Evolutionary conservation across 257 asterid genomes (phyloP).

Genomic region (Ilex asprella): DNA sequence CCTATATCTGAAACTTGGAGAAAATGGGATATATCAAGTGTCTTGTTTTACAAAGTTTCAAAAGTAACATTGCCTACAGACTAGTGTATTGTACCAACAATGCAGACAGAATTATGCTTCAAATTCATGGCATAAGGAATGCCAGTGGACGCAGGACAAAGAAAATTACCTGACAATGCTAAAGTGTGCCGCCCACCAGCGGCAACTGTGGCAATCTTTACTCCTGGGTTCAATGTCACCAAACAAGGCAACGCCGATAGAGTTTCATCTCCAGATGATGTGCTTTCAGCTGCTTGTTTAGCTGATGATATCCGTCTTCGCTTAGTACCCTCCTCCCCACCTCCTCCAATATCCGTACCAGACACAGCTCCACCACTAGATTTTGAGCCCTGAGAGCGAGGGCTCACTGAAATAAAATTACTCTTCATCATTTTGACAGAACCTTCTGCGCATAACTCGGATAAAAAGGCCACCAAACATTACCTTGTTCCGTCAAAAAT

Average conservation of each 20-base stretch:
- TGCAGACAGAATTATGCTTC: not conserved
- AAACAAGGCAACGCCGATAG: slow-evolving; percentile 88
- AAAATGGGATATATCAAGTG: slow-evolving; percentile 19
- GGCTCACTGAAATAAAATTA: slow-evolving; percentile 57
- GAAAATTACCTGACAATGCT: slow-evolving; percentile 70
- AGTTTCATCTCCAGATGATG: slow-evolving; percentile 64
- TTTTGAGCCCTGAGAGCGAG: slow-evolving; percentile 70
- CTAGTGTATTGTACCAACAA: not conserved
- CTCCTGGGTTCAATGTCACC: slow-evolving; percentile 74
- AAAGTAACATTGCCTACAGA: slow-evolving; percentile 3
- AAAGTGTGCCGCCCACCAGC: slow-evolving; percentile 98
- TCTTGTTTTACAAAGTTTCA: slow-evolving; percentile 13
- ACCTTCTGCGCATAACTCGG: slow-evolving; percentile 24
- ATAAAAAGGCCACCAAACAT: slow-evolving; percentile 17
- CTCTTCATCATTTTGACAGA: slow-evolving; percentile 35
- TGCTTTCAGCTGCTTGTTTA: slow-evolving; percentile 67
- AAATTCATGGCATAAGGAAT: not conserved
- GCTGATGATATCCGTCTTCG: slow-evolving; percentile 75
- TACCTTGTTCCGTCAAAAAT: slow-evolving; percentile 61
- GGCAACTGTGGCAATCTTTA: slow-evolving; percentile 71
- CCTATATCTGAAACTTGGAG: slow-evolving; percentile 73
- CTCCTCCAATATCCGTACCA: slow-evolving; percentile 45
- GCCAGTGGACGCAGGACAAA: slow-evolving; percentile 5
- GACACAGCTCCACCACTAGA: slow-evolving; percentile 40
- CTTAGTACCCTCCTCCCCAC: slow-evolving; percentile 62